A percentile compares a stretch with the other conserved stretches of the same genome.
Conservation (phyloP, 2,329 filamentous ascomycete genomes). For the Teratosphaeriaceae sp. region DNA sequence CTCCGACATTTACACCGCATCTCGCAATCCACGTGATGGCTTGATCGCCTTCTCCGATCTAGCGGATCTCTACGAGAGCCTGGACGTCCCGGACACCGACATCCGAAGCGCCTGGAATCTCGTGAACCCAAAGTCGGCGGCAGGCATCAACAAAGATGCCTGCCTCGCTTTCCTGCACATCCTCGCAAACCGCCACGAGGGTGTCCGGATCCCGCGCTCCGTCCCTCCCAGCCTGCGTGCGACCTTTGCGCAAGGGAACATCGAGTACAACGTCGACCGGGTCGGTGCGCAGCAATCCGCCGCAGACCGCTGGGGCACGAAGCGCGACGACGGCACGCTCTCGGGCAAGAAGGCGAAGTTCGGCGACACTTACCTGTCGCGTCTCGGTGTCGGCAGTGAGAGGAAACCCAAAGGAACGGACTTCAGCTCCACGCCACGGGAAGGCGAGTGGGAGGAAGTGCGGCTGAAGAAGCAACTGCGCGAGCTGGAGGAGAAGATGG, state of each 20-base stretch:
- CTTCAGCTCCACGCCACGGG: conserved; percentile 76
- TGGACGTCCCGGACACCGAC: conserved; percentile 68
- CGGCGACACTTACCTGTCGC: conserved; percentile 90
- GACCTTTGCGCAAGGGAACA: conserved; percentile 91
- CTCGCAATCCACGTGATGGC: conserved; percentile 71
- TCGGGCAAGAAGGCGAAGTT: conserved; percentile 95
- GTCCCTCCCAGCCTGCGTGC: conserved; percentile 86
- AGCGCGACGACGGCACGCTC: conserved; percentile 69
- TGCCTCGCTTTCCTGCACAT: conserved; percentile 93
- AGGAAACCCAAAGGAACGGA: conserved; percentile 82
- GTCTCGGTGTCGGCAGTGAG: conserved; percentile 67
- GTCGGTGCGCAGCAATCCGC: conserved; percentile 45
- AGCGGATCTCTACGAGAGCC: conserved; percentile 75
- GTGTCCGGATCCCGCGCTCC: conserved; percentile 84
- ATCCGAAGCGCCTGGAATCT: conserved; percentile 93
- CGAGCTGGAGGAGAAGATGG: conserved; percentile 83
- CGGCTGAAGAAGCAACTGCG: conserved; percentile 85
- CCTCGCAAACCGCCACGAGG: conserved; percentile 90
- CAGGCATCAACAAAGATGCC: conserved; percentile 89
- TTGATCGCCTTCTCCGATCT: conserved; percentile 69
- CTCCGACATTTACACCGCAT: conserved; percentile 93
- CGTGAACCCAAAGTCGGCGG: conserved; percentile 79
- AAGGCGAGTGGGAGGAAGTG: conserved; percentile 95
- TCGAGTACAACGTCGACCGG: conserved; percentile 89
- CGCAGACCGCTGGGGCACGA: conserved; percentile 69